Evolutionary conservation across 2,329 filamentous ascomycete genomes (phyloP).

Genomic region (Botrytis paeoniae): DNA sequence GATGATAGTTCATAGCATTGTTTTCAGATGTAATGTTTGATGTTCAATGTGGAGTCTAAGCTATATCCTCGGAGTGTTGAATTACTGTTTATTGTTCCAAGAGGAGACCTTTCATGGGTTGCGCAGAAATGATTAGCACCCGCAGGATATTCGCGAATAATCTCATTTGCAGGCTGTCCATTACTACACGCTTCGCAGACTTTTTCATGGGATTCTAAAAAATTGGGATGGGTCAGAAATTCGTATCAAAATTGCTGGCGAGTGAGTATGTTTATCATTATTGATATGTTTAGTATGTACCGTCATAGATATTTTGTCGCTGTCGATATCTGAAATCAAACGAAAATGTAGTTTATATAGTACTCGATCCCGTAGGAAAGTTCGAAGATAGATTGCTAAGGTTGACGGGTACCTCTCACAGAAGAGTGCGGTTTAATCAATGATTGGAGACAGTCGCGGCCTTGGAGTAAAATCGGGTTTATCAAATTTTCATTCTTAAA

Average conservation of each 20-base stretch:
- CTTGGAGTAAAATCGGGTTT: too few relatives aligned
- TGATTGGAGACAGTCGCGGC: too few relatives aligned
- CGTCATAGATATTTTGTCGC: neutral
- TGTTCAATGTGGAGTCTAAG: neutral
- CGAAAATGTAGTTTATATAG: too few relatives aligned
- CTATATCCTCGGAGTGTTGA: neutral
- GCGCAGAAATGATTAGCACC: neutral
- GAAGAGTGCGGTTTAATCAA: accelerated
- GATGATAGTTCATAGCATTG: neutral
- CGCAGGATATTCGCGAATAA: neutral
- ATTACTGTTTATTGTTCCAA: neutral
- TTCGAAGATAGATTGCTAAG: accelerated
- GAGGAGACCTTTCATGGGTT: accelerated
- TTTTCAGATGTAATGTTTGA: neutral
- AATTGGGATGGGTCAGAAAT: neutral
- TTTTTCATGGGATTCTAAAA: neutral
- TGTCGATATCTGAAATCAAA: too few relatives aligned
- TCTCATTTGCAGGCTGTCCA: accelerated
- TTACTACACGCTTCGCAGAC: neutral
- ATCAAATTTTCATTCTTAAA: too few relatives aligned
- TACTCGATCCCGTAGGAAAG: neutral
- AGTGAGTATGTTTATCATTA: neutral
- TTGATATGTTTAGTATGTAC: neutral
- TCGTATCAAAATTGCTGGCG: neutral
- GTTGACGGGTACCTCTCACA: too few relatives aligned